These are phyloP conservation scores for Streptanthus diversifolius DNA, from an alignment of 345 rosid species.

Conservation along the genomic window DNA sequence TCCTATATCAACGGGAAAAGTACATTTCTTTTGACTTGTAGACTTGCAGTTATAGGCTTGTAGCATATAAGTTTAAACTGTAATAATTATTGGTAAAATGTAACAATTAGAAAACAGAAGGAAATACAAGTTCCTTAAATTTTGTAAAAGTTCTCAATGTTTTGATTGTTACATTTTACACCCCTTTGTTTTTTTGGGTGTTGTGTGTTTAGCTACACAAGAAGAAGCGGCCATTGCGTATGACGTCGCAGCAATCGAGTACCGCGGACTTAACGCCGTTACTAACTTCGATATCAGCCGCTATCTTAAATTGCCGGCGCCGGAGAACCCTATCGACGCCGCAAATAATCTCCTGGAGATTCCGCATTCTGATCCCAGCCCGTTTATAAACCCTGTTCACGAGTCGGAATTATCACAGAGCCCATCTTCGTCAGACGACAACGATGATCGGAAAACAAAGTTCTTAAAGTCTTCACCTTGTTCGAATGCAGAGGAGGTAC, in stretches of 20 bases:
- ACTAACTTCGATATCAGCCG: slow-evolving; percentile 93
- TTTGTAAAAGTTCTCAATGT: background rate
- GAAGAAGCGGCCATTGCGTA: slow-evolving; percentile 96
- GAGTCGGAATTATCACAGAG: slow-evolving; percentile 16
- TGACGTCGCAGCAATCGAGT: slow-evolving; percentile 89
- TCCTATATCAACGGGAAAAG: slow-evolving; percentile 7
- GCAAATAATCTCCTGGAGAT: background rate
- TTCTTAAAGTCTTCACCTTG: slow-evolving; percentile 6
- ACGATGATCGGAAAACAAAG: slow-evolving; percentile 29
- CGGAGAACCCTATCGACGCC: slow-evolving; percentile 11
- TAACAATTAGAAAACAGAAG: background rate
- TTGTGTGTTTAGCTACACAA: slow-evolving; percentile 70
- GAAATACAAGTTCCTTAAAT: background rate
- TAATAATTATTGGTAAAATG: background rate
- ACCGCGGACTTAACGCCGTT: slow-evolving; percentile 89
- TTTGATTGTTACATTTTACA: slow-evolving; percentile 7
- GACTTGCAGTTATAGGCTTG: background rate
- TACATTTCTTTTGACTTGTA: background rate
- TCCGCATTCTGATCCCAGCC: background rate
- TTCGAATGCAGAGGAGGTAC: slow-evolving; percentile 67
- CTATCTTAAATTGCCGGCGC: slow-evolving; percentile 34
- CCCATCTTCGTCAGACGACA: slow-evolving; percentile 31
- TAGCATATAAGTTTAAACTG: too few species aligned
- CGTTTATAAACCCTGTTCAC: slow-evolving; percentile 4
- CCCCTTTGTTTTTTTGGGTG: background rate